Conservation (phyloP, 2,329 filamentous ascomycete species). For the Paramyrothecium sp. region DNA sequence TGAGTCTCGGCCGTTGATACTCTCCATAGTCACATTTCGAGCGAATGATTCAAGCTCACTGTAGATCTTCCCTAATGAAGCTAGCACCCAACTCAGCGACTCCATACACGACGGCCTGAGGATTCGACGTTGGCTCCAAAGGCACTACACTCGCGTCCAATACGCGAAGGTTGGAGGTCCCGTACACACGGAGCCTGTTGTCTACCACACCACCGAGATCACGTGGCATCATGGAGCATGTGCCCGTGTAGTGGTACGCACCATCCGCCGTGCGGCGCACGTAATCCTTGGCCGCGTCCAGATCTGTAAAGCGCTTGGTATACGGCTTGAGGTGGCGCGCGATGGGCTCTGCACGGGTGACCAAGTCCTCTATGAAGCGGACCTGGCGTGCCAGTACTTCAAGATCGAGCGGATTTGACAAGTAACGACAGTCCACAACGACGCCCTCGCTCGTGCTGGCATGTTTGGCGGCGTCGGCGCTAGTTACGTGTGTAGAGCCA, state of each 20-base stretch:
- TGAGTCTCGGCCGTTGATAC: no score
- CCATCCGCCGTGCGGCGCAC: neutral
- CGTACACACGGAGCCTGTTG: constrained; percentile 4
- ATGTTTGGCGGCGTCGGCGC: constrained; percentile 29
- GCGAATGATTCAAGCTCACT: neutral
- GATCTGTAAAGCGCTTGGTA: constrained; percentile 8
- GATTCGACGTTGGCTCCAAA: constrained; percentile 7
- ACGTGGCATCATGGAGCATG: constrained; percentile 9
- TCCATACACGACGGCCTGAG: constrained; percentile 5
- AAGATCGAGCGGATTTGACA: constrained; percentile 54
- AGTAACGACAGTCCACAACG: constrained; percentile 50
- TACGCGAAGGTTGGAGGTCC: constrained; percentile 7
- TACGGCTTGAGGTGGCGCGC: constrained; percentile 32
- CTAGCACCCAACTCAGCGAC: constrained; percentile 4
- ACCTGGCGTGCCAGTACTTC: constrained; percentile 46
- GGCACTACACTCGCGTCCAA: constrained; percentile 9
- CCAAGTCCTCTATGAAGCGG: constrained; percentile 36
- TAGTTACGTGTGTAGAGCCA: constrained; percentile 55
- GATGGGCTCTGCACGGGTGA: constrained; percentile 34
- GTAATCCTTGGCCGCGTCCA: constrained; percentile 1
- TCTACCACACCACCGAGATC: constrained; percentile 10
- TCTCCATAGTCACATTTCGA: neutral
- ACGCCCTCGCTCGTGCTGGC: constrained; percentile 36
- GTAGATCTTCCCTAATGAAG: neutral
- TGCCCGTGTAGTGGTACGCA: constrained; percentile 4